Percentiles rank a stretch among this genome's conserved stretches.
phyloP scores from a whole-genome alignment of 2,329 filamentous ascomycete genomes.

The Trichoderma sp. region DNA sequence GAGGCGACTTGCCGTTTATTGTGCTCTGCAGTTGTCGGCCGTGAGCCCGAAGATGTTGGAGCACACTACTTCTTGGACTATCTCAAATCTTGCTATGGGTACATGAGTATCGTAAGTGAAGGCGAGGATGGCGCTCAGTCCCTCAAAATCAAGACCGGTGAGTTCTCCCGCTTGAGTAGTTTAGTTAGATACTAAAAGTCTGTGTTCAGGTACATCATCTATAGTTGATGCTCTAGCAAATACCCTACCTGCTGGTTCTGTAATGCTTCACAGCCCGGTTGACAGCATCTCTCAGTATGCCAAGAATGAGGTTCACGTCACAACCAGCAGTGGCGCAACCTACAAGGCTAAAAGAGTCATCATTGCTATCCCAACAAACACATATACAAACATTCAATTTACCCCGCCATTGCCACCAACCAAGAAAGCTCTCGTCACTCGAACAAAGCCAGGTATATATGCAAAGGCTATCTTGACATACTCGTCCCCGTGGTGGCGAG shows the following conservation, averaged over 20 bases:
- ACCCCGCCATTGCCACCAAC: slow-evolving; percentile 26
- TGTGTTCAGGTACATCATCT: background rate
- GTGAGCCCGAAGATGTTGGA: background rate
- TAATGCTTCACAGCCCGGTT: slow-evolving; percentile 21
- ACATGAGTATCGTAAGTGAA: background rate
- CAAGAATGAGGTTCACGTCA: slow-evolving; percentile 17
- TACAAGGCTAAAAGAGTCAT: slow-evolving; percentile 27
- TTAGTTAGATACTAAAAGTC: background rate
- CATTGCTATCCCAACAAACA: slow-evolving; percentile 26
- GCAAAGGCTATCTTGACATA: slow-evolving; percentile 42
- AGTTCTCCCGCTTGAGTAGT: background rate
- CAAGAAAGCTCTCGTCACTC: slow-evolving; percentile 29
- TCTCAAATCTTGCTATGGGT: background rate
- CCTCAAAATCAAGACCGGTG: background rate
- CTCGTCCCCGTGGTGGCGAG: slow-evolving; percentile 45
- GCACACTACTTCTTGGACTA: background rate
- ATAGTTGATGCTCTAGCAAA: background rate
- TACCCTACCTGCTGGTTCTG: slow-evolving; percentile 19
- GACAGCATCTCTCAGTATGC: slow-evolving; percentile 19
- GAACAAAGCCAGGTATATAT: slow-evolving; percentile 35
- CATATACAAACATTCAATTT: background rate
- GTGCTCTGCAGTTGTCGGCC: background rate
- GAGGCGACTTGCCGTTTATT: background rate
- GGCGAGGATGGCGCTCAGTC: background rate
- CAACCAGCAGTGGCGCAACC: slow-evolving; percentile 16